phyloP scores from a whole-genome alignment of 768 basidiomycete genomes.

The Melanogaster broomeanus region DNA sequence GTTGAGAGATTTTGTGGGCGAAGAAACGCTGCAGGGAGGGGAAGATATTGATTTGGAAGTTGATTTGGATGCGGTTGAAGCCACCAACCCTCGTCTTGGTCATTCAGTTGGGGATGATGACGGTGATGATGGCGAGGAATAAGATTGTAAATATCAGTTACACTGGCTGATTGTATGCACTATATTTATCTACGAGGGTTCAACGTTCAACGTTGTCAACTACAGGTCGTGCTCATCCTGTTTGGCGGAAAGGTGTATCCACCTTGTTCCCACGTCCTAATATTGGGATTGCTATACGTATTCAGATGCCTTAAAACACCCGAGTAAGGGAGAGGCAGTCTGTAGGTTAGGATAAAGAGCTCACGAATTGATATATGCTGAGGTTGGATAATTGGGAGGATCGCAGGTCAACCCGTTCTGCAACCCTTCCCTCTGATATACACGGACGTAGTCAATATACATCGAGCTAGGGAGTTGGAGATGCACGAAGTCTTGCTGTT shows the following conservation, averaged over 20 bases:
- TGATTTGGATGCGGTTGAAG: slow-evolving; percentile 33
- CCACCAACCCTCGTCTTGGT: slow-evolving; percentile 18
- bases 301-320: slow-evolving; percentile 35
- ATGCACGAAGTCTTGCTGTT: slow-evolving; percentile 67
- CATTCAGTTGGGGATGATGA: slow-evolving; percentile 31
- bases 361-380: slow-evolving; percentile 73
- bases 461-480: slow-evolving; percentile 78
- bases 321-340: slow-evolving; percentile 7
- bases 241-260: slow-evolving; percentile 82
- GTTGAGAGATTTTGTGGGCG: slow-evolving; percentile 44
- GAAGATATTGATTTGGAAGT: slow-evolving; percentile 27
- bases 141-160: slow-evolving; percentile 5
- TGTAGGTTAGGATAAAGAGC: slow-evolving; percentile 13
- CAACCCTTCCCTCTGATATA: slow-evolving; percentile 80
- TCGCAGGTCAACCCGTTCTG: slow-evolving; percentile 75
- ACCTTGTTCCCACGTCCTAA: slow-evolving; percentile 83
- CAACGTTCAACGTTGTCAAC: no score
- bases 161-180: slow-evolving; percentile 4
- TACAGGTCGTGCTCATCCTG: slow-evolving; percentile 26
- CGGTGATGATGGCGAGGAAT: slow-evolving; percentile 34
- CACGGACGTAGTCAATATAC: slow-evolving; percentile 87
- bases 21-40: slow-evolving; percentile 19
- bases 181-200: slow-evolving; percentile 13
- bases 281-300: slow-evolving; percentile 77
- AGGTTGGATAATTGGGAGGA: slow-evolving; percentile 76